These are phyloP conservation scores for Teunomyces barrocoloradensis DNA, from an alignment of 805 yeast genomes.

Conservation along the genomic window DNA sequence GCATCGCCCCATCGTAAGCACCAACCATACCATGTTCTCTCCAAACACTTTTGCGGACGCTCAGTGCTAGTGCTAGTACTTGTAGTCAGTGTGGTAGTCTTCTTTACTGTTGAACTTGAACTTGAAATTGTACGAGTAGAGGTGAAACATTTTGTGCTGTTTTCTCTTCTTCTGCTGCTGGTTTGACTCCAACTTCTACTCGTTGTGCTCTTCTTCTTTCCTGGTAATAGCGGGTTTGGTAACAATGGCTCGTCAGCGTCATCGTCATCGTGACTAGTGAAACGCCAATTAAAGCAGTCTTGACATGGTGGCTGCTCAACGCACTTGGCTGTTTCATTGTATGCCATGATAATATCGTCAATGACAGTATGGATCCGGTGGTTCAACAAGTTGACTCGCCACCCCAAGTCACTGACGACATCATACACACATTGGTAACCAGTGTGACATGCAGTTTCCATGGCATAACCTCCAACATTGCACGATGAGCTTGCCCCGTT, in stretches of 20 bases:
- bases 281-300: slow-evolving; percentile 90
- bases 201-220: slow-evolving; percentile 2
- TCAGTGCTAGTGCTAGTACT: slow-evolving; percentile 9
- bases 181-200: background rate
- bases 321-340: slow-evolving; percentile 78
- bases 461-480: slow-evolving; percentile 90
- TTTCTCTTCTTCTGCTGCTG: background rate
- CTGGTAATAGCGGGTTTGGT: slow-evolving; percentile 38
- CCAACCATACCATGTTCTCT: slow-evolving; percentile 69
- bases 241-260: slow-evolving; percentile 36
- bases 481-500: slow-evolving; percentile 90
- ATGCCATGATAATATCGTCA: slow-evolving; percentile 67
- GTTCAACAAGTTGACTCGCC: slow-evolving; percentile 84
- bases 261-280: slow-evolving; percentile 48
- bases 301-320: slow-evolving; percentile 75
- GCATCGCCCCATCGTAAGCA: slow-evolving; percentile 48
- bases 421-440: slow-evolving; percentile 88
- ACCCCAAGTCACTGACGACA: slow-evolving; percentile 82
- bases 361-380: slow-evolving; percentile 91
- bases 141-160: background rate
- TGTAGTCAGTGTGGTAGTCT: slow-evolving; percentile 2
- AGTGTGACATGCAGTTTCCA: slow-evolving; percentile 94
- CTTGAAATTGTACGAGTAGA: background rate
- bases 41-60: slow-evolving; percentile 46
- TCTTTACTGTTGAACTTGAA: background rate